Conservation (phyloP, 2,329 filamentous ascomycete genomes). For the Chaetomium sp. region DNA sequence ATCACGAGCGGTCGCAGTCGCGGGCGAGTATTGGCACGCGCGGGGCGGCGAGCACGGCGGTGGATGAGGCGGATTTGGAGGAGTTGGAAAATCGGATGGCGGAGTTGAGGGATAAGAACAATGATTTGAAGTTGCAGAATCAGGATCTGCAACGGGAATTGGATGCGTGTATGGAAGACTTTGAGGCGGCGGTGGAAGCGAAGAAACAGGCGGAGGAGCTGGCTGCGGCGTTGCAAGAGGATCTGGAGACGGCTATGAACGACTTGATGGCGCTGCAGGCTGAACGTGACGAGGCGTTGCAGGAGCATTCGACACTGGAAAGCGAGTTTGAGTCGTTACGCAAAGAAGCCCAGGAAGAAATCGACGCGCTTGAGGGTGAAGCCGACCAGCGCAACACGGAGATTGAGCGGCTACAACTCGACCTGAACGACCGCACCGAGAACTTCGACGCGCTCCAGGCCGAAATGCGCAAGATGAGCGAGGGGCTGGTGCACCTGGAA, state of each 20-base stretch:
- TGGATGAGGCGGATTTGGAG: slow-evolving; percentile 74
- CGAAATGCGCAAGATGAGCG: slow-evolving; percentile 88
- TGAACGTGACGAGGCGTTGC: slow-evolving; percentile 80
- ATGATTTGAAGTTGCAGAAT: slow-evolving; percentile 78
- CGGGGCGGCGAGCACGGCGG: slow-evolving; percentile 41
- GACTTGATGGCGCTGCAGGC: slow-evolving; percentile 72
- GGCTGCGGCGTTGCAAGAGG: slow-evolving; percentile 63
- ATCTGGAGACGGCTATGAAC: slow-evolving; percentile 70
- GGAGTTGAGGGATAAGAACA: slow-evolving; percentile 78
- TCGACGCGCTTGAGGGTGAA: slow-evolving; percentile 62
- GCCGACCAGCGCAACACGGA: slow-evolving; percentile 67
- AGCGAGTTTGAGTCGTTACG: slow-evolving; percentile 54
- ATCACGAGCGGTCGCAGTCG: slow-evolving; percentile 62
- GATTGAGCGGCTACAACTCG: slow-evolving; percentile 60
- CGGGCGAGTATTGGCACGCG: slow-evolving; percentile 63
- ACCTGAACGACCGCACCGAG: slow-evolving; percentile 70
- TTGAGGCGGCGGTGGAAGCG: slow-evolving; percentile 63
- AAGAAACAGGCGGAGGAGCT: slow-evolving; percentile 55
- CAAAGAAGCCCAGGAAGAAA: slow-evolving; percentile 59
- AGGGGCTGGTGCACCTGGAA: slow-evolving; percentile 78
- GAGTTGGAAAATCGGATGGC: slow-evolving; percentile 79
- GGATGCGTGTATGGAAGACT: slow-evolving; percentile 70
- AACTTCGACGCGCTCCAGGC: slow-evolving; percentile 87
- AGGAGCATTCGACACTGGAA: slow-evolving; percentile 52
- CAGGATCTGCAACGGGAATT: slow-evolving; percentile 81